These are phyloP conservation scores for Nidula niveotomentosa DNA, from an alignment of 1,284 basidiomycete genomes.

Conservation along the genomic window DNA sequence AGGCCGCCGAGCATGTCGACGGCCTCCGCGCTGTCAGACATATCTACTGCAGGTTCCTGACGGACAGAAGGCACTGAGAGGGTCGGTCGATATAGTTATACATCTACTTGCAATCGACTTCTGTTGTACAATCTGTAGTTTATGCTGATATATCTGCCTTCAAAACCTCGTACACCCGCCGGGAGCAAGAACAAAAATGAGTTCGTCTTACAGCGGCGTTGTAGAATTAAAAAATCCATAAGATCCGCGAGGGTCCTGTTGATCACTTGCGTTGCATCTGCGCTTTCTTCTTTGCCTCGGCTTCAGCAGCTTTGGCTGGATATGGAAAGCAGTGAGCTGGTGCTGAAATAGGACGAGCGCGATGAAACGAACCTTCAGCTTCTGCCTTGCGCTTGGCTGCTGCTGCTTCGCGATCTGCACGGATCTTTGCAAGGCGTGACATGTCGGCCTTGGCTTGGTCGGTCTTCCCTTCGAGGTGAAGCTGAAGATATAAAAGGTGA, in stretches of 20 bases:
- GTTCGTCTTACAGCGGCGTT: not conserved
- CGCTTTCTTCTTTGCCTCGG: slow-evolving; percentile 37
- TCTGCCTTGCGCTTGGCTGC: slow-evolving; percentile 85
- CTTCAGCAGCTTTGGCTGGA: slow-evolving; percentile 38
- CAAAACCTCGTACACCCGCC: too few relatives aligned
- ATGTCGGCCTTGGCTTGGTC: slow-evolving; percentile 87
- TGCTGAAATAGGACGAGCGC: slow-evolving; percentile 1
- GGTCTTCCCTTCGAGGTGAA: slow-evolving; percentile 81
- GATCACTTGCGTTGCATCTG: slow-evolving; percentile 19
- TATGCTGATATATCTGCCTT: too few relatives aligned
- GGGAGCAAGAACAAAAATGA: not conserved
- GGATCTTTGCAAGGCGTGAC: slow-evolving; percentile 83
- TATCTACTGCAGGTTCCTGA: too few relatives aligned
- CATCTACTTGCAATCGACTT: too few relatives aligned
- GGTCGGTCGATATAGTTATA: too few relatives aligned
- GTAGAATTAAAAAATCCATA: too few relatives aligned
- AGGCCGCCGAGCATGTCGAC: too few relatives aligned
- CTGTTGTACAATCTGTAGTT: too few relatives aligned
- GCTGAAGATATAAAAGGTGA: slow-evolving; percentile 31
- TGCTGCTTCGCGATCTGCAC: slow-evolving; percentile 82
- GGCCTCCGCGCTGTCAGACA: too few relatives aligned
- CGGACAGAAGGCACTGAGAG: too few relatives aligned
- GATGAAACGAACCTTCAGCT: slow-evolving; percentile 60
- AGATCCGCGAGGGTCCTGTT: too few relatives aligned
- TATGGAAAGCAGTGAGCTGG: not conserved